phyloP scores from a whole-genome alignment of 2,329 filamentous ascomycete genomes.

The Neoscytalidium dimidiatum region DNA sequence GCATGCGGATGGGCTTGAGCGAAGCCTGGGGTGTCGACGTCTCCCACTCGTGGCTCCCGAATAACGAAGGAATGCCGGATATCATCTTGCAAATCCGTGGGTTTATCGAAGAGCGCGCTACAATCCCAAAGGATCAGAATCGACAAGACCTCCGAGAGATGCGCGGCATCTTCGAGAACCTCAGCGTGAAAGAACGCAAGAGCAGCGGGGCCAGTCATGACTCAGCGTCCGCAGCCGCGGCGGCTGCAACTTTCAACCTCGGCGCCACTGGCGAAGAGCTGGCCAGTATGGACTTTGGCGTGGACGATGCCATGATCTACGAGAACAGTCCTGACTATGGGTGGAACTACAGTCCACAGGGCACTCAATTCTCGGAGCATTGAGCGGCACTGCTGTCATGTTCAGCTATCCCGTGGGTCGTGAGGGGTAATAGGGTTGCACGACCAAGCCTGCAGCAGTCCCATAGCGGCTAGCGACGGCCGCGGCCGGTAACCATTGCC shows the following conservation, averaged over 20 bases:
- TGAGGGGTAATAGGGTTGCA: background rate
- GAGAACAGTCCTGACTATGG: conserved; percentile 17
- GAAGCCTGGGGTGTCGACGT: conserved; percentile 73
- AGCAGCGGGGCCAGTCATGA: background rate
- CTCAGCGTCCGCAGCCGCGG: background rate
- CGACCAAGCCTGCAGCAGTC: background rate
- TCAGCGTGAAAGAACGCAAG: conserved; percentile 28
- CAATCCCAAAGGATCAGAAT: conserved; percentile 48
- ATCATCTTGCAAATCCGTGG: conserved; percentile 76
- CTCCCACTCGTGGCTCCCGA: conserved; percentile 84
- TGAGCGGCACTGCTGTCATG: background rate
- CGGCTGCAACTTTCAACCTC: background rate
- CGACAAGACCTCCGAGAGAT: conserved; percentile 72
- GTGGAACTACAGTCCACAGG: conserved; percentile 13
- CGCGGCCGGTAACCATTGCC: background rate
- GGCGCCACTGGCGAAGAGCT: conserved; percentile 15
- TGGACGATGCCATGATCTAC: conserved; percentile 20
- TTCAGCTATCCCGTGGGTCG: background rate
- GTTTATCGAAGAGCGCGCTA: conserved; percentile 77
- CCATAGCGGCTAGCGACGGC: conserved; percentile 3
- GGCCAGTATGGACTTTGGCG: conserved; percentile 14
- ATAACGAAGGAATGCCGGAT: conserved; percentile 73
- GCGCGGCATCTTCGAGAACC: conserved; percentile 63
- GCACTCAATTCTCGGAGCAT: conserved; percentile 2
- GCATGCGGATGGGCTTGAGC: conserved; percentile 74